A percentile compares a stretch with the other conserved stretches of the same genome.
phyloP scores from a whole-genome alignment of 805 yeast genomes.

The Komagataella ulmi region DNA sequence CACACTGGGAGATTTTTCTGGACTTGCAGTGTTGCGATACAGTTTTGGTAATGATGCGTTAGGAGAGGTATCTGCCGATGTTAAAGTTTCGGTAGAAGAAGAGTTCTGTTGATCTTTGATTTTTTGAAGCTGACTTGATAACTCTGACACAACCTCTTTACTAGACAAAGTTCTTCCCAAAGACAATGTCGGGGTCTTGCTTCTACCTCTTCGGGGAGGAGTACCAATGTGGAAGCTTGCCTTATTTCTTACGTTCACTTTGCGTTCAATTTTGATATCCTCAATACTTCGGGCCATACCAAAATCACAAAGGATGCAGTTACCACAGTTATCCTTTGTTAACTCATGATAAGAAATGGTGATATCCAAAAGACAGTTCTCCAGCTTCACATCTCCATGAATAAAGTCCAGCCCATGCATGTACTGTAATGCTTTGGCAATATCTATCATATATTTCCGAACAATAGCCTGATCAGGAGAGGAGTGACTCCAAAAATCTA shows the following conservation, averaged over 20 bases:
- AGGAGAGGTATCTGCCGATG: neutral
- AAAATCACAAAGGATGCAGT: constrained; percentile 60
- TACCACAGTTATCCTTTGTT: constrained; percentile 17
- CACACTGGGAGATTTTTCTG: neutral
- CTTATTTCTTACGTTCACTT: neutral
- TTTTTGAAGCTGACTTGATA: neutral
- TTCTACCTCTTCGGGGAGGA: neutral
- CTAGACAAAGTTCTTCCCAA: neutral
- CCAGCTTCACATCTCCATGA: constrained; percentile 78
- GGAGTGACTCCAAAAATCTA: constrained; percentile 45
- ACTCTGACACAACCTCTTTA: neutral
- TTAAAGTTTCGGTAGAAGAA: neutral
- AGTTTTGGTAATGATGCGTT: neutral
- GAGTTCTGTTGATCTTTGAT: neutral
- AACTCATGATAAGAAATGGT: constrained; percentile 9
- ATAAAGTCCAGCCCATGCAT: constrained; percentile 52
- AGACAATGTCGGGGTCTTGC: neutral
- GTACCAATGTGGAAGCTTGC: constrained; percentile 1
- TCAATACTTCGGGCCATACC: constrained; percentile 49
- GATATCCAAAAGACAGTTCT: constrained; percentile 56
- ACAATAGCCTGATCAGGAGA: constrained; percentile 8
- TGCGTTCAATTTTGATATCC: constrained; percentile 1
- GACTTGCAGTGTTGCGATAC: neutral
- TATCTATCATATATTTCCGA: constrained; percentile 31
- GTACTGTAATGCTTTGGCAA: constrained; percentile 45